Base-by-base conservation (phyloP, 208 protist genomes). In the Crithidia acanthocephali region DNA sequence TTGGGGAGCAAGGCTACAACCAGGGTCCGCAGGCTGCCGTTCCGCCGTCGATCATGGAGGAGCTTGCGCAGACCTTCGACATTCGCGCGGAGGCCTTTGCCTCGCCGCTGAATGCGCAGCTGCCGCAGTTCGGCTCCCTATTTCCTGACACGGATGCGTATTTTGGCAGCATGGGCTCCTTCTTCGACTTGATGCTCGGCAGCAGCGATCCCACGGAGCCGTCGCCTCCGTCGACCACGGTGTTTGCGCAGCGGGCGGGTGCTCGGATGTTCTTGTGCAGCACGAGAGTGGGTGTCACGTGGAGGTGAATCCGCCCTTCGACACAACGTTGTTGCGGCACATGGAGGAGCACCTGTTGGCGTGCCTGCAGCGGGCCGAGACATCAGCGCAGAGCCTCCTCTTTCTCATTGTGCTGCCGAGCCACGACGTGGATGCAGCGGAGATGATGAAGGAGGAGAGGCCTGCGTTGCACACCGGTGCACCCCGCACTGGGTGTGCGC, bases 241-340 rank as follows among this genome's bases (percentile, higher is more conserved):
- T n/a, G n/a, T n/a, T n/a, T n/a, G n/a, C n/a, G n/a, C n/a, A n/a
- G n/a, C n/a, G n/a, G n/a, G n/a, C n/a, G n/a, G n/a, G n/a, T n/a
- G n/a, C n/a, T n/a, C n/a, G n/a, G n/a, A n/a, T n/a, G n/a, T n/a
- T n/a, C n/a, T n/a, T n/a, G n/a, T n/a, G 11, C 35, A 13, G 11
- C 8, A 40, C 35, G 35, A 40, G 35, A 5, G 35, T 11, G 72
- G 56, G 11, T 77, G 72, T 20, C 84, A 86, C 42, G 87, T 86
- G 57, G 90, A 97, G 78, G 85, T 90, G 23, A 90, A 91, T 70
- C 94, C 94, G 27, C 94, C 94, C 6, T 97, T 92, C 69, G 88
- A 91, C 53, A 76, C 86, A 0, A 71, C 90, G 33, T 76, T 95
- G 37, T 74, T 97, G 57, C 59, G 79, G 15, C 71, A 80, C 23